Conservation (phyloP, 2,329 filamentous ascomycete genomes). For the Elsinoe perseae region DNA sequence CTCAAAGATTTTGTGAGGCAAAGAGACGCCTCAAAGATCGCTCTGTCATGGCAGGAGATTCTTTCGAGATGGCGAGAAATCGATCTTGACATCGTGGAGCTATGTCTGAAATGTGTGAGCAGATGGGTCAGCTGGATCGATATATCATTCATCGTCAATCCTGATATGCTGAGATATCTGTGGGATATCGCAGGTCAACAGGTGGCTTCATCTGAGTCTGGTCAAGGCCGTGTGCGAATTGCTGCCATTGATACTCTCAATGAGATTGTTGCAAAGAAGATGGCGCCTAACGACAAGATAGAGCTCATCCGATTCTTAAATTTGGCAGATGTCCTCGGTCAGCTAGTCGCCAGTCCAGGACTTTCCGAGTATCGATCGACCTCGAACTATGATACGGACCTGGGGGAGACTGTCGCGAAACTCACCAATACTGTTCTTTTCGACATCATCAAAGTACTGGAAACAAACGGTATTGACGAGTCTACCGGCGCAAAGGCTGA, state of each 20-base stretch:
- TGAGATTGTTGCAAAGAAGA: conserved; percentile 96
- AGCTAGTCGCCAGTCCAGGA: conserved; percentile 76
- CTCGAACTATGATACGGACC: conserved; percentile 84
- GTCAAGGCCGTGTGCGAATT: conserved; percentile 69
- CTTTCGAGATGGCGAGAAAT: conserved; percentile 64
- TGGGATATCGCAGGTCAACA: conserved; percentile 76
- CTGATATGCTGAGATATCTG: conserved; percentile 74
- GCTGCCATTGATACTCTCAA: conserved; percentile 91
- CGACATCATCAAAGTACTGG: conserved; percentile 80
- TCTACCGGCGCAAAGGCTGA: conserved; percentile 67
- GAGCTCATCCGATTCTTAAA: conserved; percentile 89
- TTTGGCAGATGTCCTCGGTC: conserved; percentile 72
- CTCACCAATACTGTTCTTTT: conserved; percentile 83
- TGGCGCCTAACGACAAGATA: conserved; percentile 88
- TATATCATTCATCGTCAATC: conserved; percentile 85
- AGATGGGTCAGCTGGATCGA: conserved; percentile 99
- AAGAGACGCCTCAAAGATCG: conserved; percentile 82
- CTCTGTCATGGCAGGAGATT: conserved; percentile 84
- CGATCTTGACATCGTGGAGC: conserved; percentile 67
- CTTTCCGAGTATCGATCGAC: conserved; percentile 72
- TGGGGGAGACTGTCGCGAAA: conserved; percentile 90
- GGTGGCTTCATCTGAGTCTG: conserved; percentile 51
- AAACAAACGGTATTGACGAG: conserved; percentile 56
- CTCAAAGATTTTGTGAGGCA: conserved; percentile 85
- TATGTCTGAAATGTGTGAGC: conserved; percentile 83